phyloP scores from a whole-genome alignment of 768 basidiomycete species.

The Rossbeevera mucosa region DNA sequence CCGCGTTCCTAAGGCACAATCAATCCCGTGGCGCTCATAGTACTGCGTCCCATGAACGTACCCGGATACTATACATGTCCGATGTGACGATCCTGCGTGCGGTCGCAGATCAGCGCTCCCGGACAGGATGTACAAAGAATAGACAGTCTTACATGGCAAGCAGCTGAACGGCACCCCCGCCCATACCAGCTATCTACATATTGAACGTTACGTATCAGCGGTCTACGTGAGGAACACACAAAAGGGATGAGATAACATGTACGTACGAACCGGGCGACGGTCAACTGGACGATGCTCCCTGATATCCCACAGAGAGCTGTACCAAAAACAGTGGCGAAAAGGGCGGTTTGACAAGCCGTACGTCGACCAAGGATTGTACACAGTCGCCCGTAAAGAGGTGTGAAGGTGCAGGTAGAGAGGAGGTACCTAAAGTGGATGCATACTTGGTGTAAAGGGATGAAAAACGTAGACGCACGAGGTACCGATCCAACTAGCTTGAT shows the following conservation, averaged over 20 bases:
- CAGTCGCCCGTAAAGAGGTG: constrained; percentile 73
- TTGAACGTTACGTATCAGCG: not conserved
- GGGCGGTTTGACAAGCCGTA: constrained; percentile 60
- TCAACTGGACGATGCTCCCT: constrained; percentile 60
- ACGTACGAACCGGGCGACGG: constrained; percentile 65
- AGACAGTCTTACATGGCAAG: constrained; percentile 15
- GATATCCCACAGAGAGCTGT: constrained; percentile 65
- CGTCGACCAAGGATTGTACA: constrained; percentile 69
- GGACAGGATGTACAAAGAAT: not conserved
- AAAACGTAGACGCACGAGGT: constrained; percentile 16
- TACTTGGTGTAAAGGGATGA: no score
- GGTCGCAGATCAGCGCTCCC: not conserved
- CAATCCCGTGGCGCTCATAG: not conserved
- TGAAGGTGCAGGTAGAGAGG: constrained; percentile 74
- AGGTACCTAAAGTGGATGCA: constrained; percentile 39
- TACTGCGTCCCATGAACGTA: not conserved
- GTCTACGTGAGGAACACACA: not conserved
- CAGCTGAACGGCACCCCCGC: constrained; percentile 19
- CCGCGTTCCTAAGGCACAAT: constrained; percentile 2
- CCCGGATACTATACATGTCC: constrained; percentile 19
- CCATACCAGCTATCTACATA: constrained; percentile 20
- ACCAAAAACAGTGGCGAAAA: constrained; percentile 56
- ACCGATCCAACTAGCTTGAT: constrained; percentile 27
- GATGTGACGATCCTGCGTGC: constrained; percentile 19
- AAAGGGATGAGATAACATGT: not conserved